Base-by-base conservation (phyloP, 2,329 filamentous ascomycete species). In the Blastomyces parvus region DNA sequence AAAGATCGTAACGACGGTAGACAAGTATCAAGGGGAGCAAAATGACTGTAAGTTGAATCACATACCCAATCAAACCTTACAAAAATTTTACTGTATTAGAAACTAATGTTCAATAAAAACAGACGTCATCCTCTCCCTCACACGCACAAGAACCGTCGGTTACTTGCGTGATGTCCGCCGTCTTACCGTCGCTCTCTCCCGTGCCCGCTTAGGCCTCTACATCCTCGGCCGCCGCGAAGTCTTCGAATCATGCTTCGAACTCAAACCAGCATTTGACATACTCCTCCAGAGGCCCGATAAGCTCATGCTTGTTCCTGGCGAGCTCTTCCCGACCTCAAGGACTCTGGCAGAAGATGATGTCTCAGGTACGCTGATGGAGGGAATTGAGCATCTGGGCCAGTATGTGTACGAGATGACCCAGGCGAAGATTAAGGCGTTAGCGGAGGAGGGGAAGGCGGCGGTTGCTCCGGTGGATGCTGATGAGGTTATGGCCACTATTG, bases 21-120 rank as follows among this genome's bases (percentile, higher is more conserved):
- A 99, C 79, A 97, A 96, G 75, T 99, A 97, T 72, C 94, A 99
- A 79, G 95, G 94, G 74, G 94, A 99, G 80, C 94, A 99, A 77
- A 99, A 99, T 76, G 94, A 99, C 72, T 97, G 90, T 94, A 82
- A 82, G 89, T 85, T 63, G n/a, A 9, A 50, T 14, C 36, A 6
- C 22, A 60, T 30, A 46, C 17, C 30, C 7, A 38, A 56, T 19
- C 38, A 27, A 22, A 50, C 22, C 13, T 22, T 50, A 27, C 22
- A 17, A 44, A 27, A 25, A 33, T 48, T 59, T 57, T 52, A 25
- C 3, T 30, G 19, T 27, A 46, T 46, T 42, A 1, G n/a, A 59
- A 22, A 48, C 42, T 46, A 30, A 46, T 38, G 25, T 30, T 36
- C n/a, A 25, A 61, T 25, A 8, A 46, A 59, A 27, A 14, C 64